Evolutionary conservation across 2,329 filamentous ascomycete genomes (phyloP), one percentile per base, ranked within the genome.

Genomic region (Claviceps pusilla): DNA sequence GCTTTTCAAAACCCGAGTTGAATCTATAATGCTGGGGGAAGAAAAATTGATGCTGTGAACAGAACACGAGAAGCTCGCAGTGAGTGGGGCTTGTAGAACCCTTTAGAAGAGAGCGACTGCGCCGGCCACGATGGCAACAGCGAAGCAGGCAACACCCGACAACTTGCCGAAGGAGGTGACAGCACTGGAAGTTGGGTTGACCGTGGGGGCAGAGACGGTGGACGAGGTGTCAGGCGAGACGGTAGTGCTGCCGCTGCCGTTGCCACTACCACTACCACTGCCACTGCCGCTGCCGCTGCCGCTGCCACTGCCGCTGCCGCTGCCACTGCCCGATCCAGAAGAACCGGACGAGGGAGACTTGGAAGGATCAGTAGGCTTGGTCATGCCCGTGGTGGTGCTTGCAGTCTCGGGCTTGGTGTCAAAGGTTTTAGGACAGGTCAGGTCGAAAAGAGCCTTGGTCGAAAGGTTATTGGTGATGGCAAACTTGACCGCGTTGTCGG

Each of bases 401-500:
- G 59, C 51, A 28, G 61, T 56, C 45, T 62, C 55, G 42, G 65
- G 61, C 53, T 57, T 52, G 48, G 67, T 70, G 55, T 70, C 64
- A 55, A 71, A 71, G 56, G 64, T 65, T 58, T 66, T 69, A 46
- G 74, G 73, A 71, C 78, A 81, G 60, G 69, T 73, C 54, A 81
- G 71, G 64, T 81, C 70, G 66, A 75, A 80, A 53, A 68, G 66
- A 47, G 77, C 72, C 31, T 64, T 74, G 60, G 73, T 77, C 57
- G 69, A 73, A 52, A 80, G 70, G 62, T 79, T 67, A 56, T 77
- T 67, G 62, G 75, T 77, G 58, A 81, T 74, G 64, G 71, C 76
- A 52, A 80, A 80, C 71, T 79, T 77, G 69, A 76, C 72, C 64
- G 72, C 63, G 72, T 80, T 79, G 65, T 73, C 76, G 51, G 76